phyloP scores from a whole-genome alignment of 2,329 filamentous ascomycete species.

The Berkeleyomyces rouxiae region DNA sequence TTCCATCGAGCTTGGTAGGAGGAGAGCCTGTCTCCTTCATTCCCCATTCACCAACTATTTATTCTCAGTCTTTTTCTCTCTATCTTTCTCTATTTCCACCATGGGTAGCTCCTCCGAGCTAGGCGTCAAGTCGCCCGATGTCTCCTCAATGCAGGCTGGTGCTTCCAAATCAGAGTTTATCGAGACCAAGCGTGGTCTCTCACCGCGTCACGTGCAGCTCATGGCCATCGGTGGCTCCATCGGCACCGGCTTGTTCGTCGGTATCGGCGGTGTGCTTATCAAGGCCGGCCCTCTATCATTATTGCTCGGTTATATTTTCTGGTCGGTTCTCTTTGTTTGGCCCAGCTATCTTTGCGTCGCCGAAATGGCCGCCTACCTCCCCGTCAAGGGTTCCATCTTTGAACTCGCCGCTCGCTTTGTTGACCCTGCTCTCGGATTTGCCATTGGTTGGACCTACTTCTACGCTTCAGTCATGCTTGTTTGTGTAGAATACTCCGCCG shows the following conservation, averaged over 20 bases:
- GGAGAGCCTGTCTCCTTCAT: not conserved
- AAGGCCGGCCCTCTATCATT: slow-evolving; percentile 28
- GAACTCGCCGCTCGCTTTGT: slow-evolving; percentile 38
- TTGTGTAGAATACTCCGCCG: slow-evolving; percentile 28
- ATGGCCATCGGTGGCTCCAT: slow-evolving; percentile 34
- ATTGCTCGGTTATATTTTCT: slow-evolving; percentile 28
- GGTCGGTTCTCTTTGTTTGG: slow-evolving; percentile 29
- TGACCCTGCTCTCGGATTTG: slow-evolving; percentile 40
- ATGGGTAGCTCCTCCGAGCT: slow-evolving; percentile 12
- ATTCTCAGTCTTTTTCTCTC: not conserved
- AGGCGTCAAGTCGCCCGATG: slow-evolving; percentile 6
- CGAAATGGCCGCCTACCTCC: slow-evolving; percentile 41
- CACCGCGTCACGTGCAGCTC: slow-evolving; percentile 28
- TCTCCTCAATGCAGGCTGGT: slow-evolving; percentile 9
- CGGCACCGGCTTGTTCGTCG: slow-evolving; percentile 29
- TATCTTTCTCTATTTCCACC: not conserved
- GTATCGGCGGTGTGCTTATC: slow-evolving; percentile 27
- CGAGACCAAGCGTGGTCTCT: slow-evolving; percentile 14
- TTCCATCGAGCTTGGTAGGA: too few relatives aligned
- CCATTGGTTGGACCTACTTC: slow-evolving; percentile 36
- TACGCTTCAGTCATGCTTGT: slow-evolving; percentile 30
- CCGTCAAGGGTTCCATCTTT: slow-evolving; percentile 36
- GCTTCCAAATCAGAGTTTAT: not conserved
- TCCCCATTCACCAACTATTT: not conserved
- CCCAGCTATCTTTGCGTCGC: slow-evolving; percentile 30